Conservation (phyloP, 768 basidiomycete genomes). For the Lactifluus echinatus region DNA sequence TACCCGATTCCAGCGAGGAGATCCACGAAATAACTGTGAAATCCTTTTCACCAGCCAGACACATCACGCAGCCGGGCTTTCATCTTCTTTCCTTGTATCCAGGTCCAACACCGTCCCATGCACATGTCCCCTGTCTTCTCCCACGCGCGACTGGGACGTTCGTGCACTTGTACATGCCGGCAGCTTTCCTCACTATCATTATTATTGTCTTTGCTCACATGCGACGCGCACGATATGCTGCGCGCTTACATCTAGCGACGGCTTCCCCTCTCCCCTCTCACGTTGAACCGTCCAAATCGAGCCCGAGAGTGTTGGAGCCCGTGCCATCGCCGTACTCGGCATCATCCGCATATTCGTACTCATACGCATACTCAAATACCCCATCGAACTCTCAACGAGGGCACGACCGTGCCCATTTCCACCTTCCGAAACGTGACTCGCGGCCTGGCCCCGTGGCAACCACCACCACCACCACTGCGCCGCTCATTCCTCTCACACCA, state of each 20-base stretch:
- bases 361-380: slow-evolving; percentile 18
- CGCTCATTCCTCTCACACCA: no score
- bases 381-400: slow-evolving; percentile 7
- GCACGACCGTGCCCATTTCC: background rate
- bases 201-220: slow-evolving; percentile 40
- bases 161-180: slow-evolving; percentile 53
- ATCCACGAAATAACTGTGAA: slow-evolving; percentile 81
- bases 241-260: slow-evolving; percentile 15
- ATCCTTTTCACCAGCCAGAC: slow-evolving; percentile 71
- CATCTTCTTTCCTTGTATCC: slow-evolving; percentile 69
- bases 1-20: slow-evolving; percentile 22
- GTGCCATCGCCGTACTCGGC: slow-evolving; percentile 18
- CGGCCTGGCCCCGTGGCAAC: background rate
- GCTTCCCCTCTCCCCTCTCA: slow-evolving; percentile 13
- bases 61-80: slow-evolving; percentile 72
- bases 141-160: slow-evolving; percentile 63
- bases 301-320: background rate
- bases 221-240: slow-evolving; percentile 14
- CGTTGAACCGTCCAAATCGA: background rate
- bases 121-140: slow-evolving; percentile 67
- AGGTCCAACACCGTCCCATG: slow-evolving; percentile 34
- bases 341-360: slow-evolving; percentile 20
- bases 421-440: background rate
- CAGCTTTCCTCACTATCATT: slow-evolving; percentile 45
- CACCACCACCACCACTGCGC: background rate